Percentiles rank a stretch among this genome's conserved stretches.
Evolutionary conservation across 352 stramenopile genomes (phyloP).

Genomic region (Globisporangium takayamanum): DNA sequence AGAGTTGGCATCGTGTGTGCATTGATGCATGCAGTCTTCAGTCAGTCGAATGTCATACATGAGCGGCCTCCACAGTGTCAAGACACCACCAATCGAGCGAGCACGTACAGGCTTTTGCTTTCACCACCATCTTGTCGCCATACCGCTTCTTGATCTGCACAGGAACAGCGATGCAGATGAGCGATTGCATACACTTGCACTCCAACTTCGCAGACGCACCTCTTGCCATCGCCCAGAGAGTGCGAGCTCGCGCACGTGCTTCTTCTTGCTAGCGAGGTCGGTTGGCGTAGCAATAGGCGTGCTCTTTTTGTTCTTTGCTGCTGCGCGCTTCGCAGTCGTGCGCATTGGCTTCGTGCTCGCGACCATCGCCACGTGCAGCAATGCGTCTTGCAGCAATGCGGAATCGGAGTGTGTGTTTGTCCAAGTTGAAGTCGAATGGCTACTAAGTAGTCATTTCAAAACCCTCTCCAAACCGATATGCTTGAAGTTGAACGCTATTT

Average conservation of each 20-base stretch:
- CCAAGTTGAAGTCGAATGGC: too few relatives aligned
- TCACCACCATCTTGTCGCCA: slow-evolving; percentile 61
- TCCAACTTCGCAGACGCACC: slow-evolving; percentile 17
- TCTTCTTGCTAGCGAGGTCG: slow-evolving; percentile 58
- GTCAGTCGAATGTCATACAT: background rate
- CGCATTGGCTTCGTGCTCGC: too few relatives aligned
- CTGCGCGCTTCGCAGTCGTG: too few relatives aligned
- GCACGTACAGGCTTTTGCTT: slow-evolving; percentile 54
- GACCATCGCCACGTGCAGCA: too few relatives aligned
- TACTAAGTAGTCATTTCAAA: too few relatives aligned
- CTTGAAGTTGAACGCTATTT: too few relatives aligned
- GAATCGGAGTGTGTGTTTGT: too few relatives aligned
- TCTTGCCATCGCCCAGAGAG: slow-evolving; percentile 40
- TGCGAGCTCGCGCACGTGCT: slow-evolving; percentile 65
- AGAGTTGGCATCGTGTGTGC: background rate
- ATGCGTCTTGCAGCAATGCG: too few relatives aligned
- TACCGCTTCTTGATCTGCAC: slow-evolving; percentile 55
- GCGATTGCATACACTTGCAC: background rate
- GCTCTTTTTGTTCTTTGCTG: background rate
- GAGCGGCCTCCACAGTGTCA: too few relatives aligned
- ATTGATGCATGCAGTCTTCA: background rate
- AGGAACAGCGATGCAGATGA: background rate
- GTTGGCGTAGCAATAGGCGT: slow-evolving; percentile 1
- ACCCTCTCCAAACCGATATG: too few relatives aligned
- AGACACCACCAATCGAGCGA: too few relatives aligned